These are phyloP conservation scores for Hysterium pulicare DNA, from an alignment of 2,329 filamentous ascomycete genomes.

Conservation along the genomic window DNA sequence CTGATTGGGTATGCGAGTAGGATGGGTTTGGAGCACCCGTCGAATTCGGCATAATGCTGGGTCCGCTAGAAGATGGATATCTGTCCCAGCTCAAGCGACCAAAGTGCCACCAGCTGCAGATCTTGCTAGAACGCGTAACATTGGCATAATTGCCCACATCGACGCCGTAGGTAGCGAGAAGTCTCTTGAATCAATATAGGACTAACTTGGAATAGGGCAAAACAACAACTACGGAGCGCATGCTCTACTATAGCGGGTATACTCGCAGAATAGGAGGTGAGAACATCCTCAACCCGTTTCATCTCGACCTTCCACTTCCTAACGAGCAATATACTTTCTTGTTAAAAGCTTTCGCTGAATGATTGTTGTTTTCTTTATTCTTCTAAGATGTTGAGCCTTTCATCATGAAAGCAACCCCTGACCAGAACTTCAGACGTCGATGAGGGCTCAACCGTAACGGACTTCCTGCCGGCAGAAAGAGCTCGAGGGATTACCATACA, in stretches of 20 bases:
- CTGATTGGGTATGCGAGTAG: conserved; percentile 26
- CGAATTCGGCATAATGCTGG: conserved; percentile 32
- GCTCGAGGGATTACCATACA: conserved; percentile 95
- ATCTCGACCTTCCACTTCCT: not conserved
- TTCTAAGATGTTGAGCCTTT: too few species aligned
- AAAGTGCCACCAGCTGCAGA: conserved; percentile 16
- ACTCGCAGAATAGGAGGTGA: conserved; percentile 76
- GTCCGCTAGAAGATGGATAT: conserved; percentile 26
- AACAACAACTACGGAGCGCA: conserved; percentile 97
- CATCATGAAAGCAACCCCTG: not conserved
- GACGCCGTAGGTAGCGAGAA: conserved; percentile 66
- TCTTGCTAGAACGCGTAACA: conserved; percentile 75
- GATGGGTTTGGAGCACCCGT: conserved; percentile 34
- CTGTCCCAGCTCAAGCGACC: conserved; percentile 13
- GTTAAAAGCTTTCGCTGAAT: too few species aligned
- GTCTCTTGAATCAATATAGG: not conserved
- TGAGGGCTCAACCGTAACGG: conserved; percentile 92
- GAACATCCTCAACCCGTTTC: not conserved
- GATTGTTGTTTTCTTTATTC: too few species aligned
- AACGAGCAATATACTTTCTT: not conserved
- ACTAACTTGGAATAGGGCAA: conserved; percentile 61
- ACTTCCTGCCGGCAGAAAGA: conserved; percentile 90
- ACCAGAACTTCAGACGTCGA: conserved; percentile 66
- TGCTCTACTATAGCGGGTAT: conserved; percentile 94
- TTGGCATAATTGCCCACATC: conserved; percentile 97